Conservation (phyloP, 495 filamentous ascomycete species). For the Cladorrhinum samala region DNA sequence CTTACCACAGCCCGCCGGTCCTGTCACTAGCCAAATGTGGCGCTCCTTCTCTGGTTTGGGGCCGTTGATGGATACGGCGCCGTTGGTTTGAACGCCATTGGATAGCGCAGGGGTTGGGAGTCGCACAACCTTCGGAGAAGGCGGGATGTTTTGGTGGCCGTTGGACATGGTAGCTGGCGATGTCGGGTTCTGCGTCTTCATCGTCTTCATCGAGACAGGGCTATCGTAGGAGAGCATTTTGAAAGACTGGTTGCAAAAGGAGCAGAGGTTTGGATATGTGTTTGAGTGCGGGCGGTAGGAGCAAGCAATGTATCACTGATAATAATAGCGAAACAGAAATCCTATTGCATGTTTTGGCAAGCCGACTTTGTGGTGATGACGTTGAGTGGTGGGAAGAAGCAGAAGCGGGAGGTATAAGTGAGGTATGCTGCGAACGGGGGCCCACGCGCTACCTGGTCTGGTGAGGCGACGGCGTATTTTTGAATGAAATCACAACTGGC, state of each 20-base stretch:
- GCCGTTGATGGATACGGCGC: conserved; percentile 21
- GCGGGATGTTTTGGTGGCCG: conserved; percentile 26
- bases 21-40: conserved; percentile 97
- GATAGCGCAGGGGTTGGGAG: conserved; percentile 23
- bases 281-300: not conserved
- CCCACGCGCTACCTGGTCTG: conserved; percentile 8
- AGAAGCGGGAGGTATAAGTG: conserved; percentile 6
- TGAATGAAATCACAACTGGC: conserved; percentile 12
- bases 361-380: not conserved
- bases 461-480: not conserved
- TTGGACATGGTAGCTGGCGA: conserved; percentile 28
- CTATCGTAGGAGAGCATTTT: conserved; percentile 41
- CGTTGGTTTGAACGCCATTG: conserved; percentile 19
- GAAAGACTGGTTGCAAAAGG: not conserved
- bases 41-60: conserved; percentile 41
- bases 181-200: conserved; percentile 30
- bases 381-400: not conserved
- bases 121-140: conserved; percentile 30
- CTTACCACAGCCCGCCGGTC: conserved; percentile 94
- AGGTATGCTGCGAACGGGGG: not conserved
- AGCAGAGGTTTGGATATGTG: not conserved
- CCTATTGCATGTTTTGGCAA: not conserved
- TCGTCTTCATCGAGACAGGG: conserved; percentile 32
- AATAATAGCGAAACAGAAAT: too few relatives aligned
- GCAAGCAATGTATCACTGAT: not conserved